Percentiles rank a stretch among this genome's conserved stretches.
Conservation (phyloP, 805 yeast genomes). For the Spathaspora hagerdaliae region DNA sequence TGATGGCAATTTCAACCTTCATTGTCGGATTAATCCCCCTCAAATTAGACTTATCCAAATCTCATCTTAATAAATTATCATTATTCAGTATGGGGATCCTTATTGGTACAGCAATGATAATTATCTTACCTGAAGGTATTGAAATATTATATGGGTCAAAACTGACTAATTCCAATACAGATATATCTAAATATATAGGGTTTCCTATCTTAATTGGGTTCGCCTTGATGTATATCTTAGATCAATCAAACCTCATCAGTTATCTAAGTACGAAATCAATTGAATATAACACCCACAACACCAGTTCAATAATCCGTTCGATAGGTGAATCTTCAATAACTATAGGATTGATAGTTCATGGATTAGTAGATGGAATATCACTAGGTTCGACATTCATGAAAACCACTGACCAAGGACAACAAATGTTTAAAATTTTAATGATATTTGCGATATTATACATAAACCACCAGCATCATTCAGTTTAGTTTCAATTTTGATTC, state of each 20-base stretch:
- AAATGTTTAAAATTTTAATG: conserved; percentile 33
- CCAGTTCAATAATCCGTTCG: background rate
- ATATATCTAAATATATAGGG: conserved; percentile 34
- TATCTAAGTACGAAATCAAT: background rate
- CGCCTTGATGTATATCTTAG: conserved; percentile 48
- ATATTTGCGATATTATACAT: conserved; percentile 66
- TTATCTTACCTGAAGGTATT: conserved; percentile 66
- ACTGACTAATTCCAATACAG: background rate
- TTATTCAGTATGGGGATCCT: conserved; percentile 57
- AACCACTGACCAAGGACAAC: conserved; percentile 4
- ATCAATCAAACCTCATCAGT: conserved; percentile 20
- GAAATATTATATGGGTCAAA: conserved; percentile 19
- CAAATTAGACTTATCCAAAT: conserved; percentile 7
- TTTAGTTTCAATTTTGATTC: conserved; percentile 49
- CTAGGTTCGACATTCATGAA: conserved; percentile 54
- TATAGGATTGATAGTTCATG: conserved; percentile 62
- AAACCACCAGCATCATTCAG: conserved; percentile 76
- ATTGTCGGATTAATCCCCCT: conserved; percentile 16
- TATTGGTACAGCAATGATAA: conserved; percentile 53
- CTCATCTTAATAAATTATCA: conserved; percentile 35
- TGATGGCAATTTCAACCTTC: conserved; percentile 18
- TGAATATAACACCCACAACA: background rate
- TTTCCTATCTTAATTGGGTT: conserved; percentile 51
- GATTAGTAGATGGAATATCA: conserved; percentile 70
- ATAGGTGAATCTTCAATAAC: conserved; percentile 43